Percentiles rank a stretch among this genome's conserved stretches.
Evolutionary conservation across 164 flowering plant species (phyloP).

Genomic region (Vitis rotundifolia): DNA sequence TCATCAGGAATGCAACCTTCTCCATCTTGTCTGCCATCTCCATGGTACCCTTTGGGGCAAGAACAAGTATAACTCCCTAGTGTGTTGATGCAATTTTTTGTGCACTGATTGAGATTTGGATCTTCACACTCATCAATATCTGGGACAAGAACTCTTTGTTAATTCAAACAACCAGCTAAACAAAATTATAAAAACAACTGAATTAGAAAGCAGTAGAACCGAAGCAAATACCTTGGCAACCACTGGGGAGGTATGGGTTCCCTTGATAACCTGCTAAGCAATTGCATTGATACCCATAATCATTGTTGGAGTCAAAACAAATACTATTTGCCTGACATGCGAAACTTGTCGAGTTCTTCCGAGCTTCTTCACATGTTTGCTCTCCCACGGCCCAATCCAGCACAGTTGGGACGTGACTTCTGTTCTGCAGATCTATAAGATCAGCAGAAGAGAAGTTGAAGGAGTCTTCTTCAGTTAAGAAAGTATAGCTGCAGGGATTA

Average conservation of each 20-base stretch:
- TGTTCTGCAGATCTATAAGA: background rate
- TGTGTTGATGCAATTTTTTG: constrained; percentile 7
- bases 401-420: constrained; percentile 22
- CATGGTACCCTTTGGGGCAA: constrained; percentile 27
- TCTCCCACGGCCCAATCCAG: constrained; percentile 49
- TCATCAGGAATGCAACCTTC: constrained; percentile 18
- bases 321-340: constrained; percentile 24
- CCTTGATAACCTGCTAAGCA: constrained; percentile 51
- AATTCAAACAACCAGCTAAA: background rate
- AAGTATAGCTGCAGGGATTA: constrained; percentile 37
- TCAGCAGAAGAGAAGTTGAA: constrained; percentile 21
- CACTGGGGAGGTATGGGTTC: constrained; percentile 51
- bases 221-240: constrained; percentile 28
- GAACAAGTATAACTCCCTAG: constrained; percentile 23
- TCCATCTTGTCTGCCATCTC: constrained; percentile 23
- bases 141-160: background rate
- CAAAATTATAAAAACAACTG: background rate
- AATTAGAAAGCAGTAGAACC: background rate
- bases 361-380: constrained; percentile 26
- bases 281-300: constrained; percentile 42
- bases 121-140: constrained; percentile 35
- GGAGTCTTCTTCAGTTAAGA: constrained; percentile 19
- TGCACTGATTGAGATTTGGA: background rate
- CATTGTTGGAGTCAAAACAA: constrained; percentile 23
- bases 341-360: background rate